Evolutionary conservation across 225 moss, liverwort and hornwort species (phyloP).

Genomic region (Straminergon stramineum): DNA sequence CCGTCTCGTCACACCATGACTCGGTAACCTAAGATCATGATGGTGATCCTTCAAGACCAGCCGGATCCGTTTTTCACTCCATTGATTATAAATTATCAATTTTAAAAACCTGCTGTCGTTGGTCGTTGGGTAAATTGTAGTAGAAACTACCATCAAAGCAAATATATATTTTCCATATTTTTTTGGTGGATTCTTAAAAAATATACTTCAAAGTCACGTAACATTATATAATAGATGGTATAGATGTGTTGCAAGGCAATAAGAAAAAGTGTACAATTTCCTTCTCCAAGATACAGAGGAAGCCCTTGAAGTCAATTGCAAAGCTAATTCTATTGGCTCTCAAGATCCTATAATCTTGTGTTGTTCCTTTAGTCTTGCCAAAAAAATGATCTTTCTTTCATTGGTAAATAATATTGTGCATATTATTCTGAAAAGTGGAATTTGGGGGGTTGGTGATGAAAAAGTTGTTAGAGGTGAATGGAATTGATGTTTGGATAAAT

Average conservation of each 20-base stretch:
- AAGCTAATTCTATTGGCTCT: neutral
- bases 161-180: neutral
- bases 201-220: neutral
- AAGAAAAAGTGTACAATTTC: neutral
- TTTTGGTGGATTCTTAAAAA: neutral
- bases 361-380: neutral
- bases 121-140: neutral
- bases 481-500: neutral
- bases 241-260: neutral
- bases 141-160: too few relatives aligned
- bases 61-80: neutral
- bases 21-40: neutral
- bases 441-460: neutral
- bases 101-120: too few relatives aligned
- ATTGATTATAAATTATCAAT: neutral
- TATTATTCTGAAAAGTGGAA: neutral
- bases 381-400: neutral
- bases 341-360: neutral
- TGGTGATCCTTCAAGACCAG: neutral
- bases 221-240: neutral
- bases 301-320: neutral
- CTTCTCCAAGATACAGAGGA: rapidly evolving
- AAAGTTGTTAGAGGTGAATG: neutral
- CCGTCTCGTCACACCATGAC: neutral
- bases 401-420: neutral